Percentiles rank a stretch among this genome's conserved stretches.
Conservation (phyloP, 2,329 filamentous ascomycete genomes). For the Calonectria pteridis region DNA sequence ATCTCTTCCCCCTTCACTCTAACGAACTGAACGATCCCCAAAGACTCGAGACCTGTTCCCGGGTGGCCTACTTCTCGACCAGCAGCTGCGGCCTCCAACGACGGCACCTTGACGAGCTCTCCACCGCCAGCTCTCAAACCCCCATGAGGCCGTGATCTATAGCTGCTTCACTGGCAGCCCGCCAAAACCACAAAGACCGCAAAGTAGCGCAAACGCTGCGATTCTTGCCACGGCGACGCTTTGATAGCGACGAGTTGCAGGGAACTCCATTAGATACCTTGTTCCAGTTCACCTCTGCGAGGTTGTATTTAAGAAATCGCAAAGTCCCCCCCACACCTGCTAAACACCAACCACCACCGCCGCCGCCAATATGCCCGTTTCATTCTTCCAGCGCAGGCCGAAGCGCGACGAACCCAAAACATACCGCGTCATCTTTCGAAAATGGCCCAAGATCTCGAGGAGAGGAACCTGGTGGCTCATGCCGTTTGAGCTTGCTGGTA, state of each 20-base stretch:
- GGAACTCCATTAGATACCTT: neutral
- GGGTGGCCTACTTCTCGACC: constrained; percentile 29
- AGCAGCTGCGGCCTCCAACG: constrained; percentile 9
- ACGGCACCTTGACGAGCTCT: constrained; percentile 1
- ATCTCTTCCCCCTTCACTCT: constrained; percentile 18
- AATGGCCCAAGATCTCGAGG: constrained; percentile 64
- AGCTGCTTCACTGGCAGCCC: constrained; percentile 40
- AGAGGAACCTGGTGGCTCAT: constrained; percentile 73
- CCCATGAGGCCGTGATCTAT: constrained; percentile 35
- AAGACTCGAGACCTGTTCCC: constrained; percentile 18
- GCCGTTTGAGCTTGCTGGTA: constrained; percentile 73
- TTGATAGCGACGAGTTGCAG: constrained; percentile 20
- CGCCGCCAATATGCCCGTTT: constrained; percentile 40
- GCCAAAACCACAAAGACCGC: constrained; percentile 17
- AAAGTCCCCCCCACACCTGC: neutral
- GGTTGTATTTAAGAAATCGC: neutral
- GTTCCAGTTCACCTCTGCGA: neutral
- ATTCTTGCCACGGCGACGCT: constrained; percentile 3
- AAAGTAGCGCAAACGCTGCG: constrained; percentile 3
- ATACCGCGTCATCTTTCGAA: constrained; percentile 70
- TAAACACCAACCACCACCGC: neutral
- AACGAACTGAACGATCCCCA: constrained; percentile 16
- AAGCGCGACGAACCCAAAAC: constrained; percentile 35
- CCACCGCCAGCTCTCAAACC: constrained; percentile 6
- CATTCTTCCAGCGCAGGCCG: constrained; percentile 31